These are phyloP conservation scores for Hirschfeldia incana DNA, from an alignment of 345 rosid species.

Conservation along the genomic window DNA sequence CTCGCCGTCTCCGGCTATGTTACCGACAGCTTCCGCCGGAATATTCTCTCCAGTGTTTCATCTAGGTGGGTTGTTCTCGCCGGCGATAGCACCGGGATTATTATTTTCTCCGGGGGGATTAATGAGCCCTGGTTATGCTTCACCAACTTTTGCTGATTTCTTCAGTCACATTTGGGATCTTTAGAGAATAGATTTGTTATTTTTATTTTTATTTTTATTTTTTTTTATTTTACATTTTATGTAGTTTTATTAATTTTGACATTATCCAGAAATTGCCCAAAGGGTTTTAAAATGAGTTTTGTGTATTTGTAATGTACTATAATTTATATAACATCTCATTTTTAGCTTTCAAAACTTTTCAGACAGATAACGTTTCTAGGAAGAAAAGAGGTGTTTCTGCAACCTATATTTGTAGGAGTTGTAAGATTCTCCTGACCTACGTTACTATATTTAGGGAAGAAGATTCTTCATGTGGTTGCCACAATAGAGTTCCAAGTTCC, in stretches of 20 bases:
- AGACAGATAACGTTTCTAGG: slow-evolving; percentile 17
- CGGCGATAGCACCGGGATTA: slow-evolving; percentile 44
- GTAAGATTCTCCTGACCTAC: slow-evolving; percentile 26
- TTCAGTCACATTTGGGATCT: slow-evolving; percentile 53
- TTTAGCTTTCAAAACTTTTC: slow-evolving; percentile 32
- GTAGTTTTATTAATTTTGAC: slow-evolving; percentile 32
- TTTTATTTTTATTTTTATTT: background rate
- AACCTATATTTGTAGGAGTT: background rate
- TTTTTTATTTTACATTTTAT: background rate
- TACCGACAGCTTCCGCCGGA: slow-evolving; percentile 48
- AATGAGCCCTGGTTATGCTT: slow-evolving; percentile 61
- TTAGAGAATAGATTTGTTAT: background rate
- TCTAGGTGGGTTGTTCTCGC: slow-evolving; percentile 34
- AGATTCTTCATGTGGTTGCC: slow-evolving; percentile 32
- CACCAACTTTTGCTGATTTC: slow-evolving; percentile 57
- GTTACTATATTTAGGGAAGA: slow-evolving; percentile 1
- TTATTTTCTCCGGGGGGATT: slow-evolving; percentile 61
- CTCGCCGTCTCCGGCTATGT: slow-evolving; percentile 68
- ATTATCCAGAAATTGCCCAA: slow-evolving; percentile 5
- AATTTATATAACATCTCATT: background rate
- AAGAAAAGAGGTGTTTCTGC: background rate
- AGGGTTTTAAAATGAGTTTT: slow-evolving; percentile 23
- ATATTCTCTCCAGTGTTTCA: slow-evolving; percentile 59
- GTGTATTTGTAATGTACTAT: slow-evolving; percentile 15
- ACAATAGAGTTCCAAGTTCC: slow-evolving; percentile 52